phyloP scores from a whole-genome alignment of 768 basidiomycete species.

The Tylopilus plumbeoviolaceoides region DNA sequence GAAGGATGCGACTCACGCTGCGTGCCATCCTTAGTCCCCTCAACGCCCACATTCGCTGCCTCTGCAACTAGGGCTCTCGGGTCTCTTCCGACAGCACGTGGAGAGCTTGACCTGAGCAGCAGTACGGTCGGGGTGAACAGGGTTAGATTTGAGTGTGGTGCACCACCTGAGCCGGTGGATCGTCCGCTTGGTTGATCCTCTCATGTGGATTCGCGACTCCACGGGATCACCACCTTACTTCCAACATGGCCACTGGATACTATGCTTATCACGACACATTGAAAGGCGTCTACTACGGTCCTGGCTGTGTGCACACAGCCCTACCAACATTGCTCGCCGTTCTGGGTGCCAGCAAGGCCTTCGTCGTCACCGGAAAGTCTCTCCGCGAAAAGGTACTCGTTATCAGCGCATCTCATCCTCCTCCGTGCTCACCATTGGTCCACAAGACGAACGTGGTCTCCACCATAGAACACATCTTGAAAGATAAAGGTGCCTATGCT shows the following conservation, averaged over 20 bases:
- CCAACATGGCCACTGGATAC: conserved; percentile 40
- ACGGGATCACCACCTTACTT: too few relatives aligned
- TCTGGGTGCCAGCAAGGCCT: conserved; percentile 56
- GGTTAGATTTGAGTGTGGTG: too few relatives aligned
- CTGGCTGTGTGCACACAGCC: conserved; percentile 57
- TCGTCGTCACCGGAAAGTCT: conserved; percentile 70
- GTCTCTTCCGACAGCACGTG: too few relatives aligned
- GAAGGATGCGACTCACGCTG: conserved; percentile 39
- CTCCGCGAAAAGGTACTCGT: conserved; percentile 53
- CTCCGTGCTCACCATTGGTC: conserved; percentile 9
- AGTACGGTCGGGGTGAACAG: conserved; percentile 66
- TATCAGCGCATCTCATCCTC: background rate
- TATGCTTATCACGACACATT: conserved; percentile 69
- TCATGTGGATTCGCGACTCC: background rate
- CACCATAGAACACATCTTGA: conserved; percentile 41
- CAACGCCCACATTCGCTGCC: conserved; percentile 51
- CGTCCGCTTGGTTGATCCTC: too few relatives aligned
- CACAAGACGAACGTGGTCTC: conserved; percentile 25
- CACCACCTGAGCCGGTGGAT: too few relatives aligned
- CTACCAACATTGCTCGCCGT: conserved; percentile 57
- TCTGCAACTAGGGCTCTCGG: conserved; percentile 58
- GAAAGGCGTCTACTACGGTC: conserved; percentile 68
- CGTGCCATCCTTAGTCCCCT: conserved; percentile 52
- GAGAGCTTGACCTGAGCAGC: too few relatives aligned
- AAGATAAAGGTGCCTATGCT: conserved; percentile 54